Evolutionary conservation across 1,284 basidiomycete genomes (phyloP).

Genomic region (Cutaneotrichosporon dermatis): DNA sequence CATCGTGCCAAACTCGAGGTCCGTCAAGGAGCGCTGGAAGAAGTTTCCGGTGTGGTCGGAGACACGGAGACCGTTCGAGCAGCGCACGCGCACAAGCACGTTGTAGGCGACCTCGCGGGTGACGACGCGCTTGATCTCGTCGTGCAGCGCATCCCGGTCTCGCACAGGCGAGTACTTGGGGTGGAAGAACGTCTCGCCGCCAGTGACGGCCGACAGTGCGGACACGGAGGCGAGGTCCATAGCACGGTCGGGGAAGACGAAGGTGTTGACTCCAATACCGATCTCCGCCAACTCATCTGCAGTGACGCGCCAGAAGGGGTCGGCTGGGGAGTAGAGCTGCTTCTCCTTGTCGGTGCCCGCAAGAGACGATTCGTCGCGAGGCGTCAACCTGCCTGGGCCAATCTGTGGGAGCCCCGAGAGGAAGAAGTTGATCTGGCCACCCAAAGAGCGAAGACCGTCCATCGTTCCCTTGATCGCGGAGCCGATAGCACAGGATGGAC

Average conservation of each 20-base stretch:
- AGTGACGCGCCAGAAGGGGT: slow-evolving; percentile 71
- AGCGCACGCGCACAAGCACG: slow-evolving; percentile 75
- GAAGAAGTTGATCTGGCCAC: slow-evolving; percentile 84
- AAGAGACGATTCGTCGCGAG: slow-evolving; percentile 63
- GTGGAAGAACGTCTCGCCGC: slow-evolving; percentile 91
- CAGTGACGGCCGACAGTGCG: slow-evolving; percentile 67
- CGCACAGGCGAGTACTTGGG: slow-evolving; percentile 75
- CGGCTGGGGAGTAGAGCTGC: slow-evolving; percentile 69
- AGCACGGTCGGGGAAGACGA: slow-evolving; percentile 75
- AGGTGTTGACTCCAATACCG: slow-evolving; percentile 86
- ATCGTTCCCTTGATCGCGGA: slow-evolving; percentile 71
- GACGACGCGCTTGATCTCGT: slow-evolving; percentile 69
- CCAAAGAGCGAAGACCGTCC: slow-evolving; percentile 69
- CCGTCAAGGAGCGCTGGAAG: slow-evolving; percentile 68
- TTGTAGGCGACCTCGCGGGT: slow-evolving; percentile 74
- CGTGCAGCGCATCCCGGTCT: slow-evolving; percentile 64
- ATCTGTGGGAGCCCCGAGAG: slow-evolving; percentile 70
- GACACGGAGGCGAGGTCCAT: slow-evolving; percentile 88
- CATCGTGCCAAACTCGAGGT: slow-evolving; percentile 73
- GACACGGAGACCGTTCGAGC: slow-evolving; percentile 76
- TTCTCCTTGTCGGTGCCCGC: slow-evolving; percentile 88
- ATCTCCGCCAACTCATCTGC: slow-evolving; percentile 84
- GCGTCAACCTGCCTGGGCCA: slow-evolving; percentile 66
- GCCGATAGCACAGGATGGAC: slow-evolving; percentile 65
- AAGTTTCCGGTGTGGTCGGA: slow-evolving; percentile 76